A percentile compares a stretch with the other conserved stretches of the same genome.
Conservation (phyloP, 163 green algal species). For the Chloromonas sp. region DNA sequence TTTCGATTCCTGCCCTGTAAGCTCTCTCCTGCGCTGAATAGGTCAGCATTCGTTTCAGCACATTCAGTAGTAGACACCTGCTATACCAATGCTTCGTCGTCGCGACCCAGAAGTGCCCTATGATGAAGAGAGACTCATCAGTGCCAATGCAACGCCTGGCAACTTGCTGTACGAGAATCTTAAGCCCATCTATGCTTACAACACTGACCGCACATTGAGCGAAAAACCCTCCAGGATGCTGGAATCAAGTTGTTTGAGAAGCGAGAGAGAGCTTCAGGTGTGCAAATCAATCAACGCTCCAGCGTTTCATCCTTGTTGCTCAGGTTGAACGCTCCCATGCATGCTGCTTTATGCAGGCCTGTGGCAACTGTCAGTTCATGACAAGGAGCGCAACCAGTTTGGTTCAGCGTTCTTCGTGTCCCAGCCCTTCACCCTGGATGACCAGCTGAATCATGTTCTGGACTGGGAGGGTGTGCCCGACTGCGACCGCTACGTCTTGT, state of each 20-base stretch:
- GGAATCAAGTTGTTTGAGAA: slow-evolving; percentile 2
- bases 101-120: not conserved
- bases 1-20: too few species aligned
- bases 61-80: too few species aligned
- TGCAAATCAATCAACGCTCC: not conserved
- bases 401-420: slow-evolving; percentile 10
- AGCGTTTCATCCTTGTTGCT: not conserved
- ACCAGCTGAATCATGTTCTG: not conserved
- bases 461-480: not conserved
- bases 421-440: slow-evolving; percentile 5
- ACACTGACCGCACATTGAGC: slow-evolving; percentile 2
- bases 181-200: not conserved
- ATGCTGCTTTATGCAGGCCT: not conserved
- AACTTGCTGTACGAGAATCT: not conserved
- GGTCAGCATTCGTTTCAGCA: too few species aligned
- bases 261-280: not conserved
- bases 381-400: slow-evolving; percentile 3
- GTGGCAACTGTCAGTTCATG: slow-evolving; percentile 1
- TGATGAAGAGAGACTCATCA: slow-evolving; percentile 1
- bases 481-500: not conserved
- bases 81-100: not conserved
- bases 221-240: not conserved
- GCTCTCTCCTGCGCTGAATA: too few species aligned
- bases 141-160: not conserved
- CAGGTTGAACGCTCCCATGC: too few species aligned